Evolutionary conservation across 129 eudicot species (phyloP).

Genomic region (Escallonia rubra): DNA sequence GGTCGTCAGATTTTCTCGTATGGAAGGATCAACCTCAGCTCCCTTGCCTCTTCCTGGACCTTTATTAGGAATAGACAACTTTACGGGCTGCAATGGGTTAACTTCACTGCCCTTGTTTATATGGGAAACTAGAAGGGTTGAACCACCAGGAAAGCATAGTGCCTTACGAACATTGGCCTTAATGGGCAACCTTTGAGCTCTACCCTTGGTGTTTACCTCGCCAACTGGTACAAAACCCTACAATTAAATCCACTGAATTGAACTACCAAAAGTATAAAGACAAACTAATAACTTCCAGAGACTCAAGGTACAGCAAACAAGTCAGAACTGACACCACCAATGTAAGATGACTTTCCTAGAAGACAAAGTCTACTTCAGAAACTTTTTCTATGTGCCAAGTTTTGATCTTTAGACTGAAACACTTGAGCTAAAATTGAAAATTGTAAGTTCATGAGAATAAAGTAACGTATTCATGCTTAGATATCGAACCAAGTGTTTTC

Average conservation of each 20-base stretch:
- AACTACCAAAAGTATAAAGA: too few species aligned
- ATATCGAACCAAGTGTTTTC: neutral
- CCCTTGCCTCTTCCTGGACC: conserved; percentile 7
- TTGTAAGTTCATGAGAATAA: conserved; percentile 1
- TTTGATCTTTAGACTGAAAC: too few species aligned
- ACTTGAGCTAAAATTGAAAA: too few species aligned
- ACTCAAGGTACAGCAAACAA: too few species aligned
- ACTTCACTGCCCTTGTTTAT: conserved; percentile 29
- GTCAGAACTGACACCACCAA: too few species aligned
- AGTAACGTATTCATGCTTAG: neutral
- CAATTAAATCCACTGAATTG: too few species aligned
- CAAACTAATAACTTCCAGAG: too few species aligned
- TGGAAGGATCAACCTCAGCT: conserved; percentile 8
- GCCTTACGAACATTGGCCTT: conserved; percentile 77
- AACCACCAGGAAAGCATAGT: conserved; percentile 93
- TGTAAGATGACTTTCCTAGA: too few species aligned
- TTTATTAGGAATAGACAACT: conserved; percentile 29
- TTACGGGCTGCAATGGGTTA: conserved; percentile 16
- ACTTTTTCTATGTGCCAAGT: too few species aligned
- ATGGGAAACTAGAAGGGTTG: conserved; percentile 81
- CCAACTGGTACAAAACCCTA: conserved; percentile 67
- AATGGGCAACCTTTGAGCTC: conserved; percentile 63
- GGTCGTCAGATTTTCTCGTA: conserved; percentile 3
- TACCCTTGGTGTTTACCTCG: too few species aligned
- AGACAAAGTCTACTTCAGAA: too few species aligned